Evolutionary conservation across 2,329 filamentous ascomycete genomes (phyloP).

Genomic region (Fusarium humuli): DNA sequence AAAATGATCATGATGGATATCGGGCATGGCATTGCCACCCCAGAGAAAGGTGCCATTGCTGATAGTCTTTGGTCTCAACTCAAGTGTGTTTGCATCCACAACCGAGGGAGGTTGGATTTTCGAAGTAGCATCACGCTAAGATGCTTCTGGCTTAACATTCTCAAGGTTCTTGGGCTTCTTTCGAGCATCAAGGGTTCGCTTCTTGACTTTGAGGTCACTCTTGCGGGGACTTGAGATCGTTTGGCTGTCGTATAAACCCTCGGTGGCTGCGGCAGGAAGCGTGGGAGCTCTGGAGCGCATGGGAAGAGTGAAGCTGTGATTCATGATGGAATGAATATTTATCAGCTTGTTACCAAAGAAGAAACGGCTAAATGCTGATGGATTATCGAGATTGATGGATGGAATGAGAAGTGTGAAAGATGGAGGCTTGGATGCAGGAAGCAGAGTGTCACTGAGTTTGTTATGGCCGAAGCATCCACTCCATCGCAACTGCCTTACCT

Average conservation of each 20-base stretch:
- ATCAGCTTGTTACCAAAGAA: not conserved
- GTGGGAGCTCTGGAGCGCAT: conserved; percentile 18
- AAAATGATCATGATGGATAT: not conserved
- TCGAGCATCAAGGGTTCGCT: conserved; percentile 8
- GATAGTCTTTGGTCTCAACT: conserved; percentile 23
- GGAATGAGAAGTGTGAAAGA: not conserved
- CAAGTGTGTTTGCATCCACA: conserved; percentile 18
- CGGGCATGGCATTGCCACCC: conserved; percentile 4
- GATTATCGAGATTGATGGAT: not conserved
- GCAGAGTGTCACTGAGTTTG: not conserved
- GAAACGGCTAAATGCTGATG: conserved; percentile 1
- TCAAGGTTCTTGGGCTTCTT: conserved; percentile 13
- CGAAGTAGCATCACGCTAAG: conserved; percentile 6
- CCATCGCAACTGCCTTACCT: not conserved
- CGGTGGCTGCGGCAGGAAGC: not conserved
- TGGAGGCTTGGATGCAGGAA: not conserved
- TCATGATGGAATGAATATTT: conserved; percentile 32
- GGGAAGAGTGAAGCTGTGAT: conserved; percentile 30
- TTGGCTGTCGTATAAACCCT: conserved; percentile 1
- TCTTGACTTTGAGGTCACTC: conserved; percentile 2
- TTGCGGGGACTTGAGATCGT: conserved; percentile 5
- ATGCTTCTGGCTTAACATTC: conserved; percentile 16
- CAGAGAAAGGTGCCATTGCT: conserved; percentile 27
- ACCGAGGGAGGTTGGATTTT: conserved; percentile 5
- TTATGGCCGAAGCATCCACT: not conserved